Conservation (phyloP, 1,284 basidiomycete genomes). For the Pterulicium gracile region DNA sequence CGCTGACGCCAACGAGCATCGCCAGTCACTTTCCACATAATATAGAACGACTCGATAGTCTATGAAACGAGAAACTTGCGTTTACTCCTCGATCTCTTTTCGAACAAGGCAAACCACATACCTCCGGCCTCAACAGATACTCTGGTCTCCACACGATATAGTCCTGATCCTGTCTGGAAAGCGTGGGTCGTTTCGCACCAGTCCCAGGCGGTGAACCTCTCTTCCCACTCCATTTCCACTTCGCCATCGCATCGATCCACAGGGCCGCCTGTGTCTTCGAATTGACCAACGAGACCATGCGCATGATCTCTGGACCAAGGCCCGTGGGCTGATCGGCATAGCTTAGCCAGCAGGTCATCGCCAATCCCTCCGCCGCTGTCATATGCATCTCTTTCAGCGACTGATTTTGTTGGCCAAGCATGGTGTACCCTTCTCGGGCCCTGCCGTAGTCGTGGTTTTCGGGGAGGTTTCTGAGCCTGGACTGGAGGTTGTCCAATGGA, state of each 20-base stretch:
- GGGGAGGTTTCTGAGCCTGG: conserved; percentile 29
- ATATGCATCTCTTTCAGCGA: conserved; percentile 39
- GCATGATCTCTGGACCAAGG: conserved; percentile 46
- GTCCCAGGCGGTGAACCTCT: conserved; percentile 44
- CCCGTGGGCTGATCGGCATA: conserved; percentile 54
- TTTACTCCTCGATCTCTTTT: not conserved
- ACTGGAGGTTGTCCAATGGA: conserved; percentile 39
- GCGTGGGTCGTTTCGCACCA: conserved; percentile 20
- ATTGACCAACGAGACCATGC: conserved; percentile 14
- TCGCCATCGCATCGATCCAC: conserved; percentile 44
- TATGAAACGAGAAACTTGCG: conserved; percentile 16
- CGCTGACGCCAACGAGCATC: conserved; percentile 44
- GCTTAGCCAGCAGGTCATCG: conserved; percentile 51
- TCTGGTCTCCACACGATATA: conserved; percentile 20
- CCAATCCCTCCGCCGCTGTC: conserved; percentile 61
- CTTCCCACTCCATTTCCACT: conserved; percentile 35
- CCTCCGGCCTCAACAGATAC: conserved; percentile 40
- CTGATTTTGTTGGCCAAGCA: conserved; percentile 28
- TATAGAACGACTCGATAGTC: conserved; percentile 44
- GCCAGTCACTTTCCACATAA: conserved; percentile 45
- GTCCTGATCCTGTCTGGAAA: conserved; percentile 21
- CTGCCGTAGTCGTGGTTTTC: conserved; percentile 21
- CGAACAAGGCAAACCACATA: conserved; percentile 12
- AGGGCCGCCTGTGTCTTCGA: conserved; percentile 15
- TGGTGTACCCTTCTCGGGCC: conserved; percentile 24